These are phyloP conservation scores for Hirsutella thompsonii DNA, from an alignment of 2,329 filamentous ascomycete genomes.

Conservation along the genomic window DNA sequence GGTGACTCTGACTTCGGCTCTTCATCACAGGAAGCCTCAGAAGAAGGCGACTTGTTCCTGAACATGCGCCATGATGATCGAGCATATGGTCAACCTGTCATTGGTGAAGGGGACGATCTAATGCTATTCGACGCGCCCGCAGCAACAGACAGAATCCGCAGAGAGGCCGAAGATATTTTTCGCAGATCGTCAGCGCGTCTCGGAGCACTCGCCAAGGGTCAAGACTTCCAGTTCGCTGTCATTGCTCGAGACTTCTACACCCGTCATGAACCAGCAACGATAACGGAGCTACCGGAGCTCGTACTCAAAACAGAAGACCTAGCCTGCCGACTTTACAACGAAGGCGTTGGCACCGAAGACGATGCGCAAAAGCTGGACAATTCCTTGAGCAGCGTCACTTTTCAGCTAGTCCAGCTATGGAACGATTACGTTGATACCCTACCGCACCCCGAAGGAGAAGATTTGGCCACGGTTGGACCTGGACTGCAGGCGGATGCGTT, in stretches of 20 bases:
- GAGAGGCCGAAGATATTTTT: constrained; percentile 43
- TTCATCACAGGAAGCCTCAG: constrained; percentile 25
- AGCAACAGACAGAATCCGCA: constrained; percentile 36
- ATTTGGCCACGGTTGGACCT: constrained; percentile 51
- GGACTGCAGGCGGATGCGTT: constrained; percentile 48
- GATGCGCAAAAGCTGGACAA: constrained; percentile 42
- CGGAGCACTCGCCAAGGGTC: constrained; percentile 27
- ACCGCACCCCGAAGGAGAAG: constrained; percentile 36
- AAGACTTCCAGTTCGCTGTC: constrained; percentile 51
- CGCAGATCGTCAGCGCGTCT: constrained; percentile 37
- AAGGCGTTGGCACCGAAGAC: constrained; percentile 43
- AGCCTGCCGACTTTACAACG: constrained; percentile 51
- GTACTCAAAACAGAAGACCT: constrained; percentile 66
- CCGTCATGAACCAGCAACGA: constrained; percentile 38
- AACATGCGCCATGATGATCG: constrained; percentile 31
- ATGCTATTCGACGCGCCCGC: constrained; percentile 43
- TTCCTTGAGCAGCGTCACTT: constrained; percentile 40
- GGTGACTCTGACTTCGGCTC: constrained; percentile 12
- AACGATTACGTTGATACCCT: constrained; percentile 36
- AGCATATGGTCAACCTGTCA: constrained; percentile 22
- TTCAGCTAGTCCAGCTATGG: constrained; percentile 42
- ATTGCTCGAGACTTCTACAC: constrained; percentile 60
- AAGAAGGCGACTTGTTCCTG: constrained; percentile 35
- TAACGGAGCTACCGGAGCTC: constrained; percentile 58
- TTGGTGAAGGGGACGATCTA: constrained; percentile 35